Base-by-base conservation (phyloP, 2,329 filamentous ascomycete genomes). In the Colletotrichum agaves region DNA sequence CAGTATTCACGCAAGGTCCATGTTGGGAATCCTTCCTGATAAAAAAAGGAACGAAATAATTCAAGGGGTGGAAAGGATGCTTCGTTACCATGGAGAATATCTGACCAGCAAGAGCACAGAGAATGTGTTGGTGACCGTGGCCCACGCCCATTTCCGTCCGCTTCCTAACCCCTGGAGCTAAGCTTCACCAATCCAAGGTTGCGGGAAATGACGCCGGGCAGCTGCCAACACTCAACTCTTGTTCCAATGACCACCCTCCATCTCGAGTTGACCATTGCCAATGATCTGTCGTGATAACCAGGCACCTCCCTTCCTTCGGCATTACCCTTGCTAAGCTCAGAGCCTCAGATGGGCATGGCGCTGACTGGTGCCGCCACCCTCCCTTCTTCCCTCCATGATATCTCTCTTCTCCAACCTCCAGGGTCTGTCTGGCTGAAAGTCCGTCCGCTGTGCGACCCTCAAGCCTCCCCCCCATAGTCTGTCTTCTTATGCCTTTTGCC, bases 391-490 rank as follows among this genome's bases (percentile, higher is more conserved):
- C 13, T 6, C 31, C 13, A 8, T 8, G 8, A n/a, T 17, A 19
- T 19, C 13, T 12, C 31, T 37, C 10, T 17, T 10, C 17, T 11
- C 58, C 58, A 52, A 5, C 46, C 52, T 35, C 27, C 59, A 46
- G 10, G 7, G 2, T 35, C 13, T 31, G 2, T 35, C 13, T 31
- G n/a, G 23, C 13, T 43, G 10, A 17, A 47, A 8, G 33, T 21
- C 23, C 41, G 33, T 21, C 23, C 41, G 39, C 35, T 37, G 17
- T 5, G 35, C 41, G 47, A 27, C 55, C 59, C 65, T 64, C 65
- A 60, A 53, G 63, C 61, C 65, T 55, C 61, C 27, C 23, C 27
- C 23, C 15, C 52, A 58, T 50, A 49, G 61, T 59, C 53, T n/a
- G n/a, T n/a, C n/a, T n/a, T n/a, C n/a, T n/a, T n/a, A n/a, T n/a